phyloP scores from a whole-genome alignment of 2,329 filamentous ascomycete species.

The Pyrenophora graminea region DNA sequence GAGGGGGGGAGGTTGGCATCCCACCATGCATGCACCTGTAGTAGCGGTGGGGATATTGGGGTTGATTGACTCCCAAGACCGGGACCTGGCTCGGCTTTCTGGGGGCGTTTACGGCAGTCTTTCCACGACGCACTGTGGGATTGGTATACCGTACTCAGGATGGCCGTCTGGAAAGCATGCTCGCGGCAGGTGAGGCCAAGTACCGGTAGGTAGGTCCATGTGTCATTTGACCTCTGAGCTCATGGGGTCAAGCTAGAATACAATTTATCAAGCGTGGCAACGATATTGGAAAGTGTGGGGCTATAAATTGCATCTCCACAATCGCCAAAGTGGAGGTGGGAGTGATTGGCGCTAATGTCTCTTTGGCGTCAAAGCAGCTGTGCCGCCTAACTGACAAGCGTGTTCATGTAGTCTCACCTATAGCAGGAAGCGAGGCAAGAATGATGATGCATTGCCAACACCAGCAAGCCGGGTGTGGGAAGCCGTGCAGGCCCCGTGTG shows the following conservation, averaged over 20 bases:
- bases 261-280: constrained; percentile 28
- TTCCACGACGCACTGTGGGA: constrained; percentile 3
- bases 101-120: constrained; percentile 17
- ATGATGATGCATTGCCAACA: not conserved
- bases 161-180: not conserved
- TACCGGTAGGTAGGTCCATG: not conserved
- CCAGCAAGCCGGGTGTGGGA: no score
- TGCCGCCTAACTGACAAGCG: constrained; percentile 6
- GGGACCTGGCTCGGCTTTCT: constrained; percentile 21
- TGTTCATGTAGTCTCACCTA: constrained; percentile 9
- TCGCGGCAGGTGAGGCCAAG: constrained; percentile 7
- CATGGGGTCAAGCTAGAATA: constrained; percentile 10
- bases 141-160: no score
- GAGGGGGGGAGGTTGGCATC: no score
- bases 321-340: not conserved
- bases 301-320: constrained; percentile 19
- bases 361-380: not conserved
- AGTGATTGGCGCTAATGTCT: not conserved
- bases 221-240: constrained; percentile 22
- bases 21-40: no score
- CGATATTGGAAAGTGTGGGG: constrained; percentile 27
- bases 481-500: constrained; percentile 21
- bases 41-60: not conserved
- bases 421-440: constrained; percentile 24
- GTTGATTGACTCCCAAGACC: constrained; percentile 1